Percentiles rank a stretch among this genome's conserved stretches.
These are phyloP conservation scores for Emericellopsis atlantica DNA, from an alignment of 2,329 filamentous ascomycete genomes.

Conservation along the genomic window DNA sequence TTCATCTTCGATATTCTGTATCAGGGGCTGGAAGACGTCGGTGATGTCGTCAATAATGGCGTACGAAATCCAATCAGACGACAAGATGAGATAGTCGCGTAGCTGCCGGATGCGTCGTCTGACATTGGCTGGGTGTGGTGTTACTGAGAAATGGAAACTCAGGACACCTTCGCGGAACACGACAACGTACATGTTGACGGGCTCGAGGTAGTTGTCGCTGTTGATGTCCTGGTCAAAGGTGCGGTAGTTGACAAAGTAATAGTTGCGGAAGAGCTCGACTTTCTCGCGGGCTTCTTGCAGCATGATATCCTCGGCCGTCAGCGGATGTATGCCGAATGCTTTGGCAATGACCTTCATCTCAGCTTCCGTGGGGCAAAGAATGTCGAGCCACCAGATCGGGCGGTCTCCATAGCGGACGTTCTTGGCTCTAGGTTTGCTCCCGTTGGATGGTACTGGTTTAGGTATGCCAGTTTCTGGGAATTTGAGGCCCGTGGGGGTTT, in stretches of 20 bases:
- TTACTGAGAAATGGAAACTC: conserved; percentile 95
- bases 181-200: conserved; percentile 94
- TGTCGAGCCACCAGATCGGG: conserved; percentile 94
- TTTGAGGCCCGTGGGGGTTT: conserved; percentile 32
- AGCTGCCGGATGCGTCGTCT: conserved; percentile 85
- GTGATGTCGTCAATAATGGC: conserved; percentile 98
- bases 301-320: conserved; percentile 94
- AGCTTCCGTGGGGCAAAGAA: conserved; percentile 78
- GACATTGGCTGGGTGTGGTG: conserved; percentile 91
- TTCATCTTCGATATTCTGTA: conserved; percentile 87
- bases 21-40: conserved; percentile 85
- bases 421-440: conserved; percentile 18
- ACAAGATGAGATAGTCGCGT: conserved; percentile 84
- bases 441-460: neutral
- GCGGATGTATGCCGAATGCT: conserved; percentile 86
- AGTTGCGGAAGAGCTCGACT: conserved; percentile 91
- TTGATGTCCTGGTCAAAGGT: conserved; percentile 92
- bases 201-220: conserved; percentile 83
- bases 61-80: conserved; percentile 96
- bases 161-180: conserved; percentile 94
- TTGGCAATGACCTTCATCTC: conserved; percentile 94
- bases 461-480: conserved; percentile 16
- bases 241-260: conserved; percentile 98
- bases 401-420: conserved; percentile 58
- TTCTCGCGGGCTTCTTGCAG: conserved; percentile 96